Evolutionary conservation across 1,139 yeast species (phyloP).

Genomic region (Nadsonia commutata): DNA sequence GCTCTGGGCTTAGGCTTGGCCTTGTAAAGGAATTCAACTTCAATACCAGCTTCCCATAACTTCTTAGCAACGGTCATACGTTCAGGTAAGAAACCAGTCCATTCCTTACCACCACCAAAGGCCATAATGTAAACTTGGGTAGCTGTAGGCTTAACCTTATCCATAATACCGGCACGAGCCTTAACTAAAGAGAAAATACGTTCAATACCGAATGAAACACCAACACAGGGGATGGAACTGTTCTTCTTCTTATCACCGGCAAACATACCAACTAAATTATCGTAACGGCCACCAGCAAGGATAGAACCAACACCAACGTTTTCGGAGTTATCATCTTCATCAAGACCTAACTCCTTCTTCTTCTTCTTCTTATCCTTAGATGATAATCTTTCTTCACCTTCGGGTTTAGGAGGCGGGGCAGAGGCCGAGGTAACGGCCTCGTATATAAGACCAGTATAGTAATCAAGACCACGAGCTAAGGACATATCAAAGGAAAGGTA

Average conservation of each 20-base stretch:
- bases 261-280: conserved; percentile 91
- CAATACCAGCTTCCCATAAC: conserved; percentile 81
- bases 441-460: conserved; percentile 90
- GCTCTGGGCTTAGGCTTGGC: conserved; percentile 86
- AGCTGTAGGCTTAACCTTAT: conserved; percentile 58
- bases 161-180: conserved; percentile 46
- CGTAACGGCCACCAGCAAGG: conserved; percentile 98
- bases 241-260: conserved; percentile 63
- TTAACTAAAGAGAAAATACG: conserved; percentile 81
- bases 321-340: conserved; percentile 85
- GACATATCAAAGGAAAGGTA: conserved; percentile 78
- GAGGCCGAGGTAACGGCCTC: conserved; percentile 92
- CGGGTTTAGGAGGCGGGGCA: conserved; percentile 69
- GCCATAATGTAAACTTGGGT: conserved; percentile 96
- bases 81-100: conserved; percentile 85
- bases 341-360: conserved; percentile 22
- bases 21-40: conserved; percentile 81
- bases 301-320: conserved; percentile 97
- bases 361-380: conserved; percentile 27
- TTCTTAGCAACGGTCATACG: conserved; percentile 73
- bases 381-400: conserved; percentile 10
- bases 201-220: conserved; percentile 92
- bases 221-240: conserved; percentile 86
- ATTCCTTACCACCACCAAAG: conserved; percentile 92
- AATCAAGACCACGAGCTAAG: conserved; percentile 91